Evolutionary conservation across 1,139 yeast genomes (phyloP), one percentile per base, ranked within the genome.

Genomic region (Hyphopichia wangnamkhiaoensis): DNA sequence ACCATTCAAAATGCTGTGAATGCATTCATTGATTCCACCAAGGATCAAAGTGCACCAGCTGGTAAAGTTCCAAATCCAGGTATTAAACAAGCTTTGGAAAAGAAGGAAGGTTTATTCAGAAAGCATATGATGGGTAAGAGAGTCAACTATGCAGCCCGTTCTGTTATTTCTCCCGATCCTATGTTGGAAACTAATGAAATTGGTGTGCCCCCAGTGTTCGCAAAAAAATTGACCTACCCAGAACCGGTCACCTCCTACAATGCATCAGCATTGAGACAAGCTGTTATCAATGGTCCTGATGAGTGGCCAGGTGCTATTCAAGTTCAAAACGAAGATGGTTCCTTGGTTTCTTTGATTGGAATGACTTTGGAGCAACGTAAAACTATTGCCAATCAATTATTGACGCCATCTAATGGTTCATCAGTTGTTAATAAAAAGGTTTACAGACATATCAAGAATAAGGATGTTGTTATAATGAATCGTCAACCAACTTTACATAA

Each of bases 91-190:
- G 96, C 96, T 4, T 74, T 94, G 57, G 99, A 94, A 69, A 93
- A 94, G 83, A 94, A 94, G 63, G 98, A 94, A 69, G 99, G 99
- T 63, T 76, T 93, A 52, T 93, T 93, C 74, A 83, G 99, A 74
- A 93, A 91, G 64, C 96, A 94, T 59, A 93, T 94, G 98, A 94
- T 94, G 98, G 99, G 99, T 64, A 94, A 94, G 75, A 89, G 99
- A 73, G 99, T 94, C 44, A 94, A 94, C 63, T 91, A 87, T 57
- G 98, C 98, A 44, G 98, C 98, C 37, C 88, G 99, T 65, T 91
- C 98, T 12, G 99, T 94, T 54, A 94, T 94, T 68, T 91, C 98
- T 5, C 98, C 98, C 4, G 99, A 94, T 70, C 99, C 99, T 42
- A 93, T 87, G 70, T 77, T 94, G 56, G 98, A 93, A 68, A 93